phyloP scores from a whole-genome alignment of 1,139 yeast species.

The Citeromyces siamensis region DNA sequence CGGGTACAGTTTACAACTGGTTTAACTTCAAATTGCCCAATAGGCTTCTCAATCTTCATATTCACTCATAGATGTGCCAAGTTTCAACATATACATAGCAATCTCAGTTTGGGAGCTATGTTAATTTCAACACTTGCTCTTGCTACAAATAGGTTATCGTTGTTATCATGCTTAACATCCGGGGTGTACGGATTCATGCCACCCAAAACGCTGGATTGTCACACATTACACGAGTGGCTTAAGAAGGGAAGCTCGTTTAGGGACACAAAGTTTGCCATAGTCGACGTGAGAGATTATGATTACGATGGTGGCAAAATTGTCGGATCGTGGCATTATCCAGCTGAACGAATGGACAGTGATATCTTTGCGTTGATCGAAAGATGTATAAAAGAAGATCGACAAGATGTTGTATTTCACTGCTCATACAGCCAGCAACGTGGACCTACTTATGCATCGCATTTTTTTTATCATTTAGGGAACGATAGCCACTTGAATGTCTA shows the following conservation, averaged over 20 bases:
- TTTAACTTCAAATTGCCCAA: too few relatives aligned
- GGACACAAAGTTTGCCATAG: slow-evolving; percentile 42
- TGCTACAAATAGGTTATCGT: too few relatives aligned
- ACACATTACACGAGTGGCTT: slow-evolving; percentile 30
- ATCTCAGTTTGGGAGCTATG: too few relatives aligned
- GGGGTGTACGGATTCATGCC: too few relatives aligned
- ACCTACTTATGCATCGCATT: slow-evolving; percentile 67
- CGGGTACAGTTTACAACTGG: too few relatives aligned
- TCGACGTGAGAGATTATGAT: slow-evolving; percentile 86
- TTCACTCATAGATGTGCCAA: too few relatives aligned
- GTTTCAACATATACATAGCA: too few relatives aligned
- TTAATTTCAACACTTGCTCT: too few relatives aligned
- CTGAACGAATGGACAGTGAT: slow-evolving; percentile 30
- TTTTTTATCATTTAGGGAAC: slow-evolving; percentile 28
- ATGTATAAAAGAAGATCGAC: slow-evolving; percentile 23
- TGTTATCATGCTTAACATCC: too few relatives aligned
- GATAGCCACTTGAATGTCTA: slow-evolving; percentile 37
- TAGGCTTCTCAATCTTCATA: too few relatives aligned
- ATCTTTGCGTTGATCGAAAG: slow-evolving; percentile 29
- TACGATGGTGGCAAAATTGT: slow-evolving; percentile 65
- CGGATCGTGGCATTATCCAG: slow-evolving; percentile 50
- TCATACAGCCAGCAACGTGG: slow-evolving; percentile 86
- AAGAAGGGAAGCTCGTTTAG: slow-evolving; percentile 22
- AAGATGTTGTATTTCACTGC: slow-evolving; percentile 77
- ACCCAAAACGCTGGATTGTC: neutral